Evolutionary conservation across 352 stramenopile species (phyloP), one percentile per base, ranked within the genome.

Genomic region (Globisporangium barbulae): DNA sequence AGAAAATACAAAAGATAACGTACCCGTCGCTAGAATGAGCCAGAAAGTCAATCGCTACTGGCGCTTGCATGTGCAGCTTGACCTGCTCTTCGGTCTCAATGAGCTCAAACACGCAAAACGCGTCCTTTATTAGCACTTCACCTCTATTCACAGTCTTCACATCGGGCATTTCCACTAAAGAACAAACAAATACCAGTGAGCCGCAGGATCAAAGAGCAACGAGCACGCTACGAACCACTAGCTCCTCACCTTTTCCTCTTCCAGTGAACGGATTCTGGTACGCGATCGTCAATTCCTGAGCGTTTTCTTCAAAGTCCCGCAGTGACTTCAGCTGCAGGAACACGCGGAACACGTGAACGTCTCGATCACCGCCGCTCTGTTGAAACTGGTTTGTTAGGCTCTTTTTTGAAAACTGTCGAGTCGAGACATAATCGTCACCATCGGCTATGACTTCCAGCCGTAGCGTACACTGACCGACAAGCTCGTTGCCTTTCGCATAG

Each of bases 31-130:
- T 25, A 31, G 30, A 28, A 6, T 2, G 44, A 42, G 54, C 45
- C n/a, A 63, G 19, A 39, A 86, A 61, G 10, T 88, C 73, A 44
- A 91, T 74, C 15, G 66, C 66, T 9, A 89, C 41, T 0, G 68
- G 60, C 3, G 67, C 64, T 48, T 85, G 66, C 82, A 89, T 89
- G 1, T 62, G 59, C 31, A 77, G 52, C 59, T 86, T 84, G 45
- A 91, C 60, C 53, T 70, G 57, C 15, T 57, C 8, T 7, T 73
- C 69, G 13, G 76, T 64, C 25, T 69, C 68, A 19, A 65, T n/a
- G 13, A 87, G 33, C 22, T 86, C 75, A 45, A 89, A 79, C 2
- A 78, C 63, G 53, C 79, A 88, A 50, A 79, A 77, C 1, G 75
- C 77, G 42, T 75, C 70, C 2, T 64, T 44, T 7, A 78, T 49